These are phyloP conservation scores for Petunia secreta DNA, from an alignment of 257 asterid species.

Conservation along the genomic window DNA sequence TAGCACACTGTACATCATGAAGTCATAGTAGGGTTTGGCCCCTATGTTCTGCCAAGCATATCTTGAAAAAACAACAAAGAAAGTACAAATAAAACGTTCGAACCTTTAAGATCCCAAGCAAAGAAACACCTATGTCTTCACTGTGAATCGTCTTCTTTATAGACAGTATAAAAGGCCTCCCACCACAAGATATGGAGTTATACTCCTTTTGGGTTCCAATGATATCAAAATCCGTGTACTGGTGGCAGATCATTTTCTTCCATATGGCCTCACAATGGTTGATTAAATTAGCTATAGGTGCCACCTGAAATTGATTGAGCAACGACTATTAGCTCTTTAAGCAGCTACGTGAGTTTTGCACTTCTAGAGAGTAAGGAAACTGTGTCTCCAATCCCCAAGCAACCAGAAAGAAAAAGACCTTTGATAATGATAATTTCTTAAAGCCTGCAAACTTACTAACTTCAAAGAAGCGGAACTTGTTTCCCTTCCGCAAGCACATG, in stretches of 20 bases:
- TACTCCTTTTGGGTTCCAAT: slow-evolving; percentile 35
- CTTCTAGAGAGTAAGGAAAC: slow-evolving; percentile 1
- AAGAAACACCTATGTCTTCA: slow-evolving; percentile 62
- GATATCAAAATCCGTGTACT: slow-evolving; percentile 33
- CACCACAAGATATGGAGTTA: slow-evolving; percentile 52
- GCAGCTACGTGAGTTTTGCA: slow-evolving; percentile 21
- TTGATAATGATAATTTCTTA: slow-evolving; percentile 24
- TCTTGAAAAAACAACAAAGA: slow-evolving; percentile 16
- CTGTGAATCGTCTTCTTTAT: slow-evolving; percentile 49
- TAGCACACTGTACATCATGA: background rate
- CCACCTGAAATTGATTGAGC: slow-evolving; percentile 52
- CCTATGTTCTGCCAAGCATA: background rate
- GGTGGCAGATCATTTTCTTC: slow-evolving; percentile 48
- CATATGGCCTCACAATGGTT: slow-evolving; percentile 61
- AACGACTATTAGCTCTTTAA: slow-evolving; percentile 3
- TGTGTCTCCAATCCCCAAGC: slow-evolving; percentile 5
- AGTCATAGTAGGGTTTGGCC: background rate
- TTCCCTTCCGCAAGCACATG: slow-evolving; percentile 46
- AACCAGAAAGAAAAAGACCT: background rate
- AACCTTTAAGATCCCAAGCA: slow-evolving; percentile 80
- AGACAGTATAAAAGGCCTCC: slow-evolving; percentile 50
- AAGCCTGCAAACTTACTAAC: slow-evolving; percentile 58
- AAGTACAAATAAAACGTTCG: slow-evolving; percentile 20
- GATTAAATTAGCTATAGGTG: slow-evolving; percentile 70
- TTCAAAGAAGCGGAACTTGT: slow-evolving; percentile 52